Conservation (phyloP, 2,329 filamentous ascomycete genomes). For the Venturia nashicola region DNA sequence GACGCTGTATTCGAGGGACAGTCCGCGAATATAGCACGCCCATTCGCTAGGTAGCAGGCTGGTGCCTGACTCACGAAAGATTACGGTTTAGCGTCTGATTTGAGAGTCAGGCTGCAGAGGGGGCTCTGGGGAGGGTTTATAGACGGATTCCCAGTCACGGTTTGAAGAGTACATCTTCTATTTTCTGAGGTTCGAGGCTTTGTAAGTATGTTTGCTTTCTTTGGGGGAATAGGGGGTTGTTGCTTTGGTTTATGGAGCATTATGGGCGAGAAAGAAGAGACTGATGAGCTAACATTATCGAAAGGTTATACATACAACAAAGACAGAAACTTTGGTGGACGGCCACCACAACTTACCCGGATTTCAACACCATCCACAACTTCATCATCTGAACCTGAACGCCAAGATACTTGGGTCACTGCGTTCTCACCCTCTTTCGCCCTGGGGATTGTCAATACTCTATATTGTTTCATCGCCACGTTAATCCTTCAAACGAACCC, state of each 20-base stretch:
- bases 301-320: too few relatives aligned
- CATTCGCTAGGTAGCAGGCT: background rate
- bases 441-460: too few relatives aligned
- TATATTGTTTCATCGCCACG: too few relatives aligned
- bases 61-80: background rate
- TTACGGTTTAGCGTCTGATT: background rate
- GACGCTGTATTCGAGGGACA: background rate
- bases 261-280: background rate
- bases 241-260: background rate
- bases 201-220: background rate
- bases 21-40: too few relatives aligned
- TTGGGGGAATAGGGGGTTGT: too few relatives aligned
- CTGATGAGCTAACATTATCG: background rate
- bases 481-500: too few relatives aligned
- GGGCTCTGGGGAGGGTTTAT: background rate
- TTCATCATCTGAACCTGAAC: too few relatives aligned
- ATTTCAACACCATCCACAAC: background rate
- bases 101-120: conserved; percentile 1
- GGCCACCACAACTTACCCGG: background rate
- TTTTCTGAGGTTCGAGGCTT: background rate
- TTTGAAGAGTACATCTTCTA: background rate
- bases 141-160: background rate
- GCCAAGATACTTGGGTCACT: too few relatives aligned
- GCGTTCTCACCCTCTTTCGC: too few relatives aligned
- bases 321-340: too few relatives aligned